Conservation (phyloP, 768 basidiomycete genomes). For the Kwoniella heveanensis region DNA sequence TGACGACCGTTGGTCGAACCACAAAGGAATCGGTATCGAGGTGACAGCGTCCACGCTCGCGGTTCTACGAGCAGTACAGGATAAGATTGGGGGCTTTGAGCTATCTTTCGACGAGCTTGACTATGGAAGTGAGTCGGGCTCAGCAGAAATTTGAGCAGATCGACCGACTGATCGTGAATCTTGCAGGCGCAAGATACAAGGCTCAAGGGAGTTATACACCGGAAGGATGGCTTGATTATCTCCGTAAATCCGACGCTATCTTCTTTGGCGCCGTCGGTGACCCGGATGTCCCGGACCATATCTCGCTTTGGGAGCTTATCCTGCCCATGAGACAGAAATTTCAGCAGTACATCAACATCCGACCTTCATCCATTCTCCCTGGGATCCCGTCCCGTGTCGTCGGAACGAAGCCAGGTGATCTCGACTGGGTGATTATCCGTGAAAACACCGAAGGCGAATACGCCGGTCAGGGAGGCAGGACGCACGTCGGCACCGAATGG, state of each 20-base stretch:
- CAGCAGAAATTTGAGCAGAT: background rate
- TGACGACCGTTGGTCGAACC: background rate
- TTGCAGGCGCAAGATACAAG: conserved; percentile 54
- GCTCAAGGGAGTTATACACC: conserved; percentile 62
- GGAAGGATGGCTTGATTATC: conserved; percentile 41
- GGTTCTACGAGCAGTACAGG: conserved; percentile 13
- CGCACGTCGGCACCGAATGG: conserved; percentile 46
- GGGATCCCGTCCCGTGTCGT: conserved; percentile 61
- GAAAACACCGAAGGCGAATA: conserved; percentile 67
- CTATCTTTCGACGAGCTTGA: conserved; percentile 60
- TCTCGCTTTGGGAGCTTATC: conserved; percentile 64
- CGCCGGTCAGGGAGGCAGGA: conserved; percentile 59
- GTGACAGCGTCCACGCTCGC: conserved; percentile 56
- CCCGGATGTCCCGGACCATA: conserved; percentile 65
- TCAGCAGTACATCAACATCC: conserved; percentile 59
- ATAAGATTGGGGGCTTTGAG: conserved; percentile 55
- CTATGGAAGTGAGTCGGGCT: conserved; percentile 40
- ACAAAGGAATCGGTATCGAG: conserved; percentile 61
- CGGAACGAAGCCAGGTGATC: conserved; percentile 58
- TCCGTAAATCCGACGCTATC: conserved; percentile 47
- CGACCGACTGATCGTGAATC: background rate
- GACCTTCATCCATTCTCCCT: conserved; percentile 61
- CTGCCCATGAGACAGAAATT: conserved; percentile 62
- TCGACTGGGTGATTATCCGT: conserved; percentile 64
- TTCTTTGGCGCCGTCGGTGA: conserved; percentile 62